Evolutionary conservation across 148 eudicot species (phyloP).

Genomic region (Cornus florida): DNA sequence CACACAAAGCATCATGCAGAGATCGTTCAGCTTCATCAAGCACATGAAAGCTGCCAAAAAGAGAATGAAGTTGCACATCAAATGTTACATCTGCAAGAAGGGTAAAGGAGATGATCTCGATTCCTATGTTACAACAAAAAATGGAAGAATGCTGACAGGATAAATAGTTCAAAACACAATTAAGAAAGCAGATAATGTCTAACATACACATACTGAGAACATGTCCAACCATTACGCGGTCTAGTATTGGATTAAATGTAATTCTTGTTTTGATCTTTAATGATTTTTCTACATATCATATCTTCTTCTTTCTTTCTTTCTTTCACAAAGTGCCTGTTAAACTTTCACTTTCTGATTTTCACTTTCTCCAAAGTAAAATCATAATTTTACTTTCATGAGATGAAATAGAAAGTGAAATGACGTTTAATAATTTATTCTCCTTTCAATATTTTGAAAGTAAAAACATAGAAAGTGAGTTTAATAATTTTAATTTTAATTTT

Average conservation of each 20-base stretch:
- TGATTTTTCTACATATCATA: too few species aligned
- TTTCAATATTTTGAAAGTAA: too few species aligned
- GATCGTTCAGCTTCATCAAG: slow-evolving; percentile 99
- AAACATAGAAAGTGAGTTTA: too few species aligned
- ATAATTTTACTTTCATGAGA: too few species aligned
- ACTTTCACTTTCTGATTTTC: too few species aligned
- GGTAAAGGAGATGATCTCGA: not conserved
- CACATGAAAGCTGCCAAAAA: slow-evolving; percentile 75
- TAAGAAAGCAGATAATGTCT: not conserved
- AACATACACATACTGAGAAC: not conserved
- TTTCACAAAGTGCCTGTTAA: too few species aligned
- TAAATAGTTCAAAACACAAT: not conserved
- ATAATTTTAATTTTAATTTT: too few species aligned
- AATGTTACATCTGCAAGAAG: not conserved
- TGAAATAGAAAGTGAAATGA: too few species aligned
- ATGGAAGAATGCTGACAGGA: not conserved
- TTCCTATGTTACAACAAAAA: not conserved
- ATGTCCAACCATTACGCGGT: not conserved
- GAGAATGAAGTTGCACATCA: not conserved
- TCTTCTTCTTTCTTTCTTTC: too few species aligned
- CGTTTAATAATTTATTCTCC: too few species aligned
- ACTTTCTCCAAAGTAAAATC: too few species aligned
- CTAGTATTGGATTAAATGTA: not conserved
- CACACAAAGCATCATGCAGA: slow-evolving; percentile 94
- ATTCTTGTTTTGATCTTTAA: too few species aligned